phyloP scores from a whole-genome alignment of 164 flowering plant genomes.

The Annona cherimola region DNA sequence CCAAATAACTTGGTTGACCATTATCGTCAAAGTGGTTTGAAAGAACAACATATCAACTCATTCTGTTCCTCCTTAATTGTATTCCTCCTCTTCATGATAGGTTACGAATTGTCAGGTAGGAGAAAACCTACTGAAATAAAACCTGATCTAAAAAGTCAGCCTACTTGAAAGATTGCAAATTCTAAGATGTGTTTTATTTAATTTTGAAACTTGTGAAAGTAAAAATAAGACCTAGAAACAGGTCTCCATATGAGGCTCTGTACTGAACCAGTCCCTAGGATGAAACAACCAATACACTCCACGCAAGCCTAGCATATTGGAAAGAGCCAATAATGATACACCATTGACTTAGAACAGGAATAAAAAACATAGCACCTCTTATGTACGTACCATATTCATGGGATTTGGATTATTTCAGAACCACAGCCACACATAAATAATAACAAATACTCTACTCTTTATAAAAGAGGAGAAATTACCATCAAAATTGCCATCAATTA shows the following conservation, averaged over 20 bases:
- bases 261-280: not conserved
- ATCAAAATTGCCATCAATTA: constrained; percentile 94
- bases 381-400: not conserved
- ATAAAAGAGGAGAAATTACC: constrained; percentile 37
- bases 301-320: not conserved
- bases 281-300: not conserved
- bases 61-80: too few relatives aligned
- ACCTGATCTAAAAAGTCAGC: not conserved
- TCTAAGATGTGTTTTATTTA: not conserved
- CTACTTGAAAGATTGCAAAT: not conserved
- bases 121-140: not conserved
- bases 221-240: too few relatives aligned
- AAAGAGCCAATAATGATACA: not conserved
- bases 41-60: too few relatives aligned
- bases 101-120: not conserved
- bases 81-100: not conserved
- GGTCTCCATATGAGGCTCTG: too few relatives aligned
- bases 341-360: too few relatives aligned
- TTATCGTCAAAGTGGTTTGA: too few relatives aligned
- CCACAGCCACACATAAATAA: too few relatives aligned
- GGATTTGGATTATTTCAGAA: too few relatives aligned
- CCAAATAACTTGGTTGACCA: too few relatives aligned
- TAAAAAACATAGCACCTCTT: not conserved
- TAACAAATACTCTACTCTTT: not conserved
- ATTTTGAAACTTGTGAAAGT: too few relatives aligned